Evolutionary conservation across 208 protist species (phyloP), one percentile per base, ranked within the genome.

Genomic region (Leishmania braziliensis): DNA sequence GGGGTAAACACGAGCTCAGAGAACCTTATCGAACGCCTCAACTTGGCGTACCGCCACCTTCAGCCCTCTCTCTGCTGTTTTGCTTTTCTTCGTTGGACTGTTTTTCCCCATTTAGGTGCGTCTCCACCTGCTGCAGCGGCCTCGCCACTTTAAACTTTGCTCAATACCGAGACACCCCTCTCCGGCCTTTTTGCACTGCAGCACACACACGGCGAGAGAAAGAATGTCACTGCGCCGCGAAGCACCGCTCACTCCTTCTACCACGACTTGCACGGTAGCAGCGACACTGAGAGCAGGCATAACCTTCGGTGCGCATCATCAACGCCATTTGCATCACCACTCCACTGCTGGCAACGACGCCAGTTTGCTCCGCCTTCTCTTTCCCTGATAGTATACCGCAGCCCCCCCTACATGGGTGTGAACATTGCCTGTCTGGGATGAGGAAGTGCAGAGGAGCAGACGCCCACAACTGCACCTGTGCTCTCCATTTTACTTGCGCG

Each of bases 401-500:
- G 68, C 0, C 46, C 46, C 14, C 14, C 18, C 39, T 54, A 46
- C 8, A 29, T 12, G 2, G 10, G 43, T 73, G 16, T 18, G 3
- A n/a, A 1, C 14, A 18, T 29, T 4, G 9, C 16, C 5, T 53
- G 46, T 46, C 6, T 4, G 23, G 20, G 39, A 4, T 12, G 63
- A 5, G 23, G 29, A 26, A 39, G 23, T 12, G 36, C 36, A 29
- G 36, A 20, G 66, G 5, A 51, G 14, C 39, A n/a, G n/a, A 5
- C 10, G 43, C 18, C 16, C 5, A n/a, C 36, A 16, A 16, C 4
- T 16, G 33, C n/a, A 60, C 23, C 2, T 9, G 26, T 26, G 16
- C 29, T 60, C 29, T 69, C 8, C 75, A 5, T 0, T 58, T 60
- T 77, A 87, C 83, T 89, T 86, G 26, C 83, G 84, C 36, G 68